Evolutionary conservation across 2,329 filamentous ascomycete genomes (phyloP), one percentile per base, ranked within the genome.

Genomic region (Emydomyces testavorans): DNA sequence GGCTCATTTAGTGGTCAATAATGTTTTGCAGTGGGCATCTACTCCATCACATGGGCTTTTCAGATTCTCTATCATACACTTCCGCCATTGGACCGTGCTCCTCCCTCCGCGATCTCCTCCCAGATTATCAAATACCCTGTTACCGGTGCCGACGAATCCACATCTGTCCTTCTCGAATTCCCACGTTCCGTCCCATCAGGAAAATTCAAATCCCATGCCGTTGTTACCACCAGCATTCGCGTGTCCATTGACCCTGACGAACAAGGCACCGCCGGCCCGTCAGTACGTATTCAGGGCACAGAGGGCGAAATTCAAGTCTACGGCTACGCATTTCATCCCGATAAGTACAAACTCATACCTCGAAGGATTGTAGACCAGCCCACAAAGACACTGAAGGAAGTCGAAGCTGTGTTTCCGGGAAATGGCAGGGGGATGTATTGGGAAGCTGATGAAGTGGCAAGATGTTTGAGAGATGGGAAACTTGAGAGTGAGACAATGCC

Each of bases 41-140:
- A 94, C 70, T 79, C 85, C 39, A 68, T 94, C 52, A 93, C 86
- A 26, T 94, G 88, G 88, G 76, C 92, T 42, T 93, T 90, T 74
- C 86, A 94, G 67, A 83, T 82, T 37, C 75, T 94, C 23, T 94
- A 94, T 68, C 85, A 88, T 64, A 78, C 83, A 2, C 83, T 89
- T 60, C 74, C 80, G 1, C 73, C 62, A 24, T 63, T 69, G 7
- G 64, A 76, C 46, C 83, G 86, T 56, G 76, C 85, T 63, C 60
- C 75, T 1, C 88, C 88, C 4, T 63, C 61, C 6, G 74, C 71
- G 37, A 80, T 92, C 2, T 68, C 79, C 7, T 76, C 80, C 0
- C 78, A 83, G 45, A 78, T 88, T 57, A 79, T 78, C 60, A 83
- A 83, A 61, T 86, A 86, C 65, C 63, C 69, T n/a, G 71, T 71